These are phyloP conservation scores for Bidens hawaiensis DNA, from an alignment of 140 eudicot species.

Conservation along the genomic window DNA sequence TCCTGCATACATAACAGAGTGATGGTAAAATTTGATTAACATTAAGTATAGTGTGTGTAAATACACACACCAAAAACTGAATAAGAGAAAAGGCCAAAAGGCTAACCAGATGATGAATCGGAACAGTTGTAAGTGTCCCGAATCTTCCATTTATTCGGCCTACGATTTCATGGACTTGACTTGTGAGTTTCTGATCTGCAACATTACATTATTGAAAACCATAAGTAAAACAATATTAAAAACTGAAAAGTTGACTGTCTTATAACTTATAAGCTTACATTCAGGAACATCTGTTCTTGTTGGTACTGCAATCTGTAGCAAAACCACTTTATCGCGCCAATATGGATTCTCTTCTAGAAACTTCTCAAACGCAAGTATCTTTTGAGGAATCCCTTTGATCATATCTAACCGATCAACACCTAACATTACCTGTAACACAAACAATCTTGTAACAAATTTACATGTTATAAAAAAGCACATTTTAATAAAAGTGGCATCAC, in stretches of 20 bases:
- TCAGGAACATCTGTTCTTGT: slow-evolving; percentile 99
- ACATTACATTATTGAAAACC: slow-evolving; percentile 19
- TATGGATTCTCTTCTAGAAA: slow-evolving; percentile 85
- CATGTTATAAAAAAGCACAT: background rate
- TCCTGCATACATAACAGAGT: slow-evolving; percentile 50
- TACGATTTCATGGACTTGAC: slow-evolving; percentile 98
- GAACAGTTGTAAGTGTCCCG: slow-evolving; percentile 79
- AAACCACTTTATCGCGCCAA: slow-evolving; percentile 95
- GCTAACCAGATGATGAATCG: slow-evolving; percentile 95
- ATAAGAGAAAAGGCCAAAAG: slow-evolving; percentile 8
- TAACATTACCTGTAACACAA: slow-evolving; percentile 67
- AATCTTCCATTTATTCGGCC: slow-evolving; percentile 97
- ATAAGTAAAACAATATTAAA: slow-evolving; percentile 3
- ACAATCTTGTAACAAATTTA: background rate
- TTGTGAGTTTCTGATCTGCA: slow-evolving; percentile 92
- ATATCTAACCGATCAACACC: slow-evolving; percentile 97
- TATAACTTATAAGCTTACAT: slow-evolving; percentile 46
- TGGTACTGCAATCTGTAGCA: slow-evolving; percentile 97
- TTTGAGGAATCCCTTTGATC: slow-evolving; percentile 98
- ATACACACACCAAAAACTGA: background rate
- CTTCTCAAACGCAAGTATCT: slow-evolving; percentile 92
- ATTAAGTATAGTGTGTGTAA: background rate
- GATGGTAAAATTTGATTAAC: background rate
- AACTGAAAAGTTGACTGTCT: background rate
- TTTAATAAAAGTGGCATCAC: slow-evolving; percentile 27